Base-by-base conservation (phyloP, 1,284 basidiomycete species). In the Cutaneotrichosporon curvatum region DNA sequence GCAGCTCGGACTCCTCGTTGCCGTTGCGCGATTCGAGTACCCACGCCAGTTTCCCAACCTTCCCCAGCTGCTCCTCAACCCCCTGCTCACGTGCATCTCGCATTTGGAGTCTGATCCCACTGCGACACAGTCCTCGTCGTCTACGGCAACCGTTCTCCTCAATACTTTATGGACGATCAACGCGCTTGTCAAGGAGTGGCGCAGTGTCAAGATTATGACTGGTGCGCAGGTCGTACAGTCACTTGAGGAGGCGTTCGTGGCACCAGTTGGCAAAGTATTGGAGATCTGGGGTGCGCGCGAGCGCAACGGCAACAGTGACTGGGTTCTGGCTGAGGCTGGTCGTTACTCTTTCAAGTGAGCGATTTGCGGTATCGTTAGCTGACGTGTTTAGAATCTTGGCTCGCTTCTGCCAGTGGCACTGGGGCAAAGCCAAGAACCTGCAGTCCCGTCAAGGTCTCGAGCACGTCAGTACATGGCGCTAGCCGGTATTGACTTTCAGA, bases 121-220 rank as follows among this genome's bases (percentile, higher is more conserved):
- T 11, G 42, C 55, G 4, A 36, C 55, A 4, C 21, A 44, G 2
- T 55, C 62, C 7, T 60, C 59, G 12, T 53, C 56, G 0, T 51
- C 55, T 9, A 61, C 62, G 12, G 51, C 60, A 12, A 65, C 62
- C 2, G 53, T 69, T 9, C 63, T 73, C 11, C 50, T 71, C 22
- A 73, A 72, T 51, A 66, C 63, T 4, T 50, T 72, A 3, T 71
- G 71, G 69, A 67, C 67, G 0, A 70, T 72, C 60, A 72, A 72
- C 45, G 63, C 67, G 7, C 53, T 73, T 4, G 66, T 72, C 40
- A 72, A 72, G 52, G 72, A 73, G 48, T 72, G 67, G 67, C 52
- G 63, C 15, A 66, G 53, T 9, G 67, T 73, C 42, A 68, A 68
- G 49, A 45, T 73, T 11, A 54, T 69, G 1, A 47, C 61, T 3